A percentile compares a stretch with the other conserved stretches of the same genome.
Evolutionary conservation across 1,139 yeast genomes (phyloP).

Genomic region (Geotrichum cucujoidarum): DNA sequence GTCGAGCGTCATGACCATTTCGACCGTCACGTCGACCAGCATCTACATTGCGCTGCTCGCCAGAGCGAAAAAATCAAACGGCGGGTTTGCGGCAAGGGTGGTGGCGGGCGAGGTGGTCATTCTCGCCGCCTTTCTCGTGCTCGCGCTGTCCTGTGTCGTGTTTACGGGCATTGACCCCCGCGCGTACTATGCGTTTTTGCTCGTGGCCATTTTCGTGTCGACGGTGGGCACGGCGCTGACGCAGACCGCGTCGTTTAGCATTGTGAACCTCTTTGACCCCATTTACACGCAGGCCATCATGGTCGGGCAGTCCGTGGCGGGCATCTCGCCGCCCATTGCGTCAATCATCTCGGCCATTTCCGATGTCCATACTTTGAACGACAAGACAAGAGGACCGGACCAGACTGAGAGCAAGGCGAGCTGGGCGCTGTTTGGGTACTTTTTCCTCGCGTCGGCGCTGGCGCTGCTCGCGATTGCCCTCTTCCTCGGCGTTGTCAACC

Average conservation of each 20-base stretch:
- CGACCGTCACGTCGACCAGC: conserved; percentile 64
- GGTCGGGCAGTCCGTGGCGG: conserved; percentile 94
- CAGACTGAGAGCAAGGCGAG: conserved; percentile 1
- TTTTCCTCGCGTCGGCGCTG: conserved; percentile 63
- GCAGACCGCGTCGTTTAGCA: conserved; percentile 88
- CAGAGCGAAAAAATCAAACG: conserved; percentile 53
- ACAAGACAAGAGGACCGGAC: conserved; percentile 4
- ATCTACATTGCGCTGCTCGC: conserved; percentile 65
- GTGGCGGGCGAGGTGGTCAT: conserved; percentile 56
- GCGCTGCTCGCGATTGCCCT: conserved; percentile 45
- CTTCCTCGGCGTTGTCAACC: conserved; percentile 20
- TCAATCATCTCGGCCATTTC: conserved; percentile 50
- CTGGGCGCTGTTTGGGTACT: conserved; percentile 53
- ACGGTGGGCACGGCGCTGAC: conserved; percentile 55
- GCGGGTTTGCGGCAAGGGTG: conserved; percentile 57
- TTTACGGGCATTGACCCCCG: conserved; percentile 32
- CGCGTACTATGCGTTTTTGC: conserved; percentile 42
- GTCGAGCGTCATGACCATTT: conserved; percentile 84
- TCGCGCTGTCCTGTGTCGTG: conserved; percentile 39
- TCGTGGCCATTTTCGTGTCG: conserved; percentile 43
- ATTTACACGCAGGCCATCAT: conserved; percentile 80
- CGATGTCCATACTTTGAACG: conserved; percentile 40
- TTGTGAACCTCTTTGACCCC: conserved; percentile 73
- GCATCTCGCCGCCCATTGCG: conserved; percentile 80
- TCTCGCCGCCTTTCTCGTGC: conserved; percentile 47